phyloP scores from a whole-genome alignment of 495 filamentous ascomycete species.

The Penicillium paxilli region DNA sequence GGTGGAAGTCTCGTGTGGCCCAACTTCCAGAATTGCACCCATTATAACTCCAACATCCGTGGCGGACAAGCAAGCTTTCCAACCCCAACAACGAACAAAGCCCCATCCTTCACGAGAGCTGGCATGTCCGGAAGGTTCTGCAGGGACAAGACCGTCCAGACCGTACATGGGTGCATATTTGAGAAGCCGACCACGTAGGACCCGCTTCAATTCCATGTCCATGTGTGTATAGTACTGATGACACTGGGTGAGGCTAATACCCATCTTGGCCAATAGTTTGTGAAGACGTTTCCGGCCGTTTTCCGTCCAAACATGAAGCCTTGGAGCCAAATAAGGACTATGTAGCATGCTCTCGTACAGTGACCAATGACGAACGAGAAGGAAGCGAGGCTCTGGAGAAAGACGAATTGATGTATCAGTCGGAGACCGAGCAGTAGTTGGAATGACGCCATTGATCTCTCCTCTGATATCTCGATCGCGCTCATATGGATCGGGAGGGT shows the following conservation, averaged over 20 bases:
- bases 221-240: slow-evolving; percentile 96
- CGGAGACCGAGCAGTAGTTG: slow-evolving; percentile 81
- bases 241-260: slow-evolving; percentile 88
- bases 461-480: slow-evolving; percentile 49
- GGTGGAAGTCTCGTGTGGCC: slow-evolving; percentile 43
- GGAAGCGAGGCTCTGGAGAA: slow-evolving; percentile 90
- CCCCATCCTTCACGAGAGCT: slow-evolving; percentile 82
- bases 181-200: slow-evolving; percentile 78
- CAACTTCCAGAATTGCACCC: slow-evolving; percentile 89
- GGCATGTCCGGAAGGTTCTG: slow-evolving; percentile 52
- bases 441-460: slow-evolving; percentile 75
- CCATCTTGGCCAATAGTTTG: slow-evolving; percentile 97
- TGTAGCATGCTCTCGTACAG: slow-evolving; percentile 98
- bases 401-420: slow-evolving; percentile 90
- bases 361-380: slow-evolving; percentile 94
- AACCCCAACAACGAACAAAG: slow-evolving; percentile 96
- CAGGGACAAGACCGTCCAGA: slow-evolving; percentile 85
- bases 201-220: slow-evolving; percentile 95
- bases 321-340: slow-evolving; percentile 89
- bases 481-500: slow-evolving; percentile 73
- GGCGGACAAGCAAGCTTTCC: slow-evolving; percentile 90
- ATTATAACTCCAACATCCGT: slow-evolving; percentile 89
- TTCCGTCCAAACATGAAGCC: slow-evolving; percentile 93
- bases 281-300: slow-evolving; percentile 86
- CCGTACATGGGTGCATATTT: slow-evolving; percentile 90